Evolutionary conservation across 1,284 basidiomycete genomes (phyloP).

Genomic region (Cryptococcus sp.): DNA sequence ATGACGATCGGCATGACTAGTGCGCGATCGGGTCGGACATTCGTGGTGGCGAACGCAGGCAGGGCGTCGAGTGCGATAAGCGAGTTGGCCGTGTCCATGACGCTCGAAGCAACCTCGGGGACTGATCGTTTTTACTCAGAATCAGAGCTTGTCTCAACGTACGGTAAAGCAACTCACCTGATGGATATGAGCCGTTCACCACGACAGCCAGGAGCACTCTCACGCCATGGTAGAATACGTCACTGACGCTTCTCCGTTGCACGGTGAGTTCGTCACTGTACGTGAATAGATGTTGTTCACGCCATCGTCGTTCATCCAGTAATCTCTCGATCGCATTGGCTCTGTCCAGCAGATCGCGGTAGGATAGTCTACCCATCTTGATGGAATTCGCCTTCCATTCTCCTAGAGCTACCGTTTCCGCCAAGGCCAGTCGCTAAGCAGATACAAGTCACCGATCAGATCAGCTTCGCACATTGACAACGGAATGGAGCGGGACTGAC

Average conservation of each 20-base stretch:
- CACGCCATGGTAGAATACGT: conserved; percentile 19
- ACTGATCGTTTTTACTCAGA: neutral
- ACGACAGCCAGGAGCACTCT: conserved; percentile 17
- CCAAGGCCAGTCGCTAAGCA: conserved; percentile 69
- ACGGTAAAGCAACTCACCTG: conserved; percentile 1
- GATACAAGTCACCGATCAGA: conserved; percentile 8
- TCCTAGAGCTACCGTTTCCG: conserved; percentile 66
- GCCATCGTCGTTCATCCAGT: conserved; percentile 19
- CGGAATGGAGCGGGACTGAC: conserved; percentile 6
- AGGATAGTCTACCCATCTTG: conserved; percentile 40
- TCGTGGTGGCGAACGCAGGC: conserved; percentile 55
- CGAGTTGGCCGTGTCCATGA: conserved; percentile 52
- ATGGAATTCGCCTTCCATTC: conserved; percentile 62
- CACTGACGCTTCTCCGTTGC: conserved; percentile 11
- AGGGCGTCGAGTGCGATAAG: conserved; percentile 54
- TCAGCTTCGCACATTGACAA: too few species aligned
- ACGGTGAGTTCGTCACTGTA: conserved; percentile 5
- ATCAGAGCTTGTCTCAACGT: neutral
- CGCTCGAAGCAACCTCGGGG: conserved; percentile 28
- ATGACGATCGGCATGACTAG: conserved; percentile 56
- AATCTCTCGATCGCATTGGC: conserved; percentile 60
- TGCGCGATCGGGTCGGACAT: conserved; percentile 59
- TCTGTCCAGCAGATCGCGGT: conserved; percentile 61
- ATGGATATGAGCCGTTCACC: conserved; percentile 13
- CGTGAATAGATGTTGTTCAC: conserved; percentile 12